Base-by-base conservation (phyloP, 352 stramenopile species). In the Globisporangium echinulatum region DNA sequence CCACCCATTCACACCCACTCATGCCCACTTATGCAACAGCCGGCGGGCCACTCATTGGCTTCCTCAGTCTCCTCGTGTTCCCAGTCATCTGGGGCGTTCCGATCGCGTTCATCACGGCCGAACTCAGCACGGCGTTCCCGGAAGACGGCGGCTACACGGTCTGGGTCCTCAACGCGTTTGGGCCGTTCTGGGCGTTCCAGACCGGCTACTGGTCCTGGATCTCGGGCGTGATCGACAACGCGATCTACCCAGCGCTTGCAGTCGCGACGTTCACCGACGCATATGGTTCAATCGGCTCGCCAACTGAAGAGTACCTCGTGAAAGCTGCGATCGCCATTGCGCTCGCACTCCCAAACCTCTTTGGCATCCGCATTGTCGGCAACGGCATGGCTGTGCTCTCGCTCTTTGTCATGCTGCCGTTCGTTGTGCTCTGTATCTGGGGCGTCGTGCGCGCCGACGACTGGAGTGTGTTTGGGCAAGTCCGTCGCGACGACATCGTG, bases 111-210 rank as follows among this genome's bases (percentile, higher is more conserved):
- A 87, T 98, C 38, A 98, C 93, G 7, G 88, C 91, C 5, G 92
- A 98, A 69, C 75, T 98, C 13, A 91, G 86, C 40, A 88, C 87
- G 0, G 71, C 91, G 9, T 97, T 96, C 67, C 90, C 87, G 1
- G 86, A 97, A 55, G 72, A 82, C 37, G 73, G 76, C 40, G 89
- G 77, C 51, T 96, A 88, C 68, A 90, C 96, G 9, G 78, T 92
- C 7, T 98, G 94, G 94, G 87, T 97, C 7, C 72, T 96, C 53
- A 76, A 92, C 59, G 89, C 92, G 0, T 97, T 97, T 77, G 92
- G 92, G 4, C 73, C 83, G 1, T 95, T 92, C 65, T 92, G 82
- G 83, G 83, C 72, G 15, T 94, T 90, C 62, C 80, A 92, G 67
- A 85, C 87, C 50, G 84, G 82, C 11, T 89, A 87, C 62, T 80